Percentiles rank a stretch among this genome's conserved stretches.
These are phyloP conservation scores for Apostasia shenzhenica DNA, from an alignment of 106 monocot species.

Conservation along the genomic window DNA sequence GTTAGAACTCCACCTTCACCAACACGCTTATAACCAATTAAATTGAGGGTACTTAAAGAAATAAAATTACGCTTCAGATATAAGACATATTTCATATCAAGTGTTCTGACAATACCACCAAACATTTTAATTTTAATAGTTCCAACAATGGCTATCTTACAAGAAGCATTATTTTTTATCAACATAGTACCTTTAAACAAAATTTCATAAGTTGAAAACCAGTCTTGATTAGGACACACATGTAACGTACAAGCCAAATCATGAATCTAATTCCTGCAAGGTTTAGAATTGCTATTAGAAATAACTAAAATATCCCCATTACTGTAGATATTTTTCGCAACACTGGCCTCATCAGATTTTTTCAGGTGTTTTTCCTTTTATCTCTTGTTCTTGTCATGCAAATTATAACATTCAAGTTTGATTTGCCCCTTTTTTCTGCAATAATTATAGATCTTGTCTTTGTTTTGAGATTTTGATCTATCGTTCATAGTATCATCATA, in stretches of 20 bases:
- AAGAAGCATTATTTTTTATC: constrained; percentile 5
- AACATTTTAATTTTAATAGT: constrained; percentile 2
- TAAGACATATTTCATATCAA: constrained; percentile 2
- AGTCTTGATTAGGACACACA: constrained; percentile 7
- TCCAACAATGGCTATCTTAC: neutral
- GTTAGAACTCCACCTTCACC: neutral
- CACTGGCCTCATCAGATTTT: neutral
- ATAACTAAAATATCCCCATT: neutral
- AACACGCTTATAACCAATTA: neutral
- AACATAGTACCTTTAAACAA: neutral
- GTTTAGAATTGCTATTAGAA: neutral
- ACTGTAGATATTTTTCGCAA: neutral
- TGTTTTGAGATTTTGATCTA: neutral
- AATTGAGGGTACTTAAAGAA: neutral
- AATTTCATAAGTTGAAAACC: neutral
- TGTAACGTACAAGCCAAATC: neutral
- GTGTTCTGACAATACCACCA: constrained; percentile 6
- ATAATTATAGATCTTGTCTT: neutral
- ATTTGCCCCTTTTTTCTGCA: neutral
- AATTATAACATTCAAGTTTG: neutral
- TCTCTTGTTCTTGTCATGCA: neutral
- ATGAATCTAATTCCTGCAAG: neutral
- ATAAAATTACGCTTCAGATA: constrained; percentile 6
- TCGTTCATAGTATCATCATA: neutral
- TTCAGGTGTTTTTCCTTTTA: neutral